These are phyloP conservation scores for Aspergillus olivimuriae DNA, from an alignment of 495 filamentous ascomycete genomes.

Conservation along the genomic window DNA sequence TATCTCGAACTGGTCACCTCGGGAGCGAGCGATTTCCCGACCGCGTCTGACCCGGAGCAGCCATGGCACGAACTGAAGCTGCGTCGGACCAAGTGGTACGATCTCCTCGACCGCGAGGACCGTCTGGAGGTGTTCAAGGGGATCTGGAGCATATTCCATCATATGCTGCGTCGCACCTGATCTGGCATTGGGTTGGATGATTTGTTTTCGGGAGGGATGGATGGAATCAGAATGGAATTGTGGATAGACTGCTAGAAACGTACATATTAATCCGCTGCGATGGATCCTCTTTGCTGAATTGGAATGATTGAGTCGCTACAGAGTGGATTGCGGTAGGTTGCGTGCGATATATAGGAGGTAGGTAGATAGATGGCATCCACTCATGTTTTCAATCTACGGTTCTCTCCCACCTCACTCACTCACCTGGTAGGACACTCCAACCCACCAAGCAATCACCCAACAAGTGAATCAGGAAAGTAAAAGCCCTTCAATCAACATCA, in stretches of 20 bases:
- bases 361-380: too few species aligned
- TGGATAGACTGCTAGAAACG: neutral
- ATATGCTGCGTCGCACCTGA: constrained; percentile 49
- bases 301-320: too few species aligned
- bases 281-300: too few species aligned
- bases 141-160: constrained; percentile 72
- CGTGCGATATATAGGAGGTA: too few species aligned
- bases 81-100: constrained; percentile 69
- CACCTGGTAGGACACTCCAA: too few species aligned
- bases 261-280: neutral
- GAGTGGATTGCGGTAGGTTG: too few species aligned
- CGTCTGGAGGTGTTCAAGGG: constrained; percentile 63
- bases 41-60: constrained; percentile 44
- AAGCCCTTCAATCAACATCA: too few species aligned
- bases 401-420: too few species aligned
- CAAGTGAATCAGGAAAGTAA: too few species aligned
- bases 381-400: too few species aligned
- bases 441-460: too few species aligned
- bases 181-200: neutral
- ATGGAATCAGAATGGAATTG: too few species aligned
- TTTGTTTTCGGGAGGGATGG: neutral
- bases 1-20: constrained; percentile 52
- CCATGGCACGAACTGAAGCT: constrained; percentile 60
- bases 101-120: constrained; percentile 63
- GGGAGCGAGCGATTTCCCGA: constrained; percentile 22